phyloP scores from a whole-genome alignment of 441 rosid species.

The Theobroma grandiflorum region DNA sequence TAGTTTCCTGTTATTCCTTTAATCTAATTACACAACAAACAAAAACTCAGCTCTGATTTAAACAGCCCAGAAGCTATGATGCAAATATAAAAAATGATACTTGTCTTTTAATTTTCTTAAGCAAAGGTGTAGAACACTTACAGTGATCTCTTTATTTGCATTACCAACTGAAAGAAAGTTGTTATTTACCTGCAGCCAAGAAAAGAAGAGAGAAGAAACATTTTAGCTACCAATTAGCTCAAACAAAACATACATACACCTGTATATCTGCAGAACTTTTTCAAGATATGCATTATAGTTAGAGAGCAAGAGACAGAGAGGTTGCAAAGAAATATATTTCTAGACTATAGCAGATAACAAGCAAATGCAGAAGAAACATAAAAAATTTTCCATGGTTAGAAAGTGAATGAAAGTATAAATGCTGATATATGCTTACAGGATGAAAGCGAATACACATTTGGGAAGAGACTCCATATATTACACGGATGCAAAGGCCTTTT shows the following conservation, averaged over 20 bases:
- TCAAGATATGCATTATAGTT: not conserved
- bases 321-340: not conserved
- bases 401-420: not conserved
- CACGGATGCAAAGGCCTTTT: conserved; percentile 92
- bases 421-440: conserved; percentile 68
- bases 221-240: conserved; percentile 1
- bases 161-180: conserved; percentile 94
- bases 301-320: not conserved
- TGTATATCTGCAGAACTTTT: too few species aligned
- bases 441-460: conserved; percentile 95
- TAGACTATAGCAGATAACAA: not conserved
- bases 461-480: conserved; percentile 84
- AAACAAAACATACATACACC: not conserved
- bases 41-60: not conserved
- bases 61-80: not conserved
- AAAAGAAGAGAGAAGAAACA: conserved; percentile 33
- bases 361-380: not conserved
- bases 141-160: conserved; percentile 89
- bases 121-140: conserved; percentile 46
- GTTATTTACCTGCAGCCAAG: conserved; percentile 83
- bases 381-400: conserved; percentile 13
- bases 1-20: too few species aligned
- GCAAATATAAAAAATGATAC: not conserved
- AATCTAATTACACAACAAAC: not conserved
- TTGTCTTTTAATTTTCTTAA: not conserved